phyloP scores from a whole-genome alignment of 2,329 filamentous ascomycete species.

The Fusarium fujikuroi region DNA sequence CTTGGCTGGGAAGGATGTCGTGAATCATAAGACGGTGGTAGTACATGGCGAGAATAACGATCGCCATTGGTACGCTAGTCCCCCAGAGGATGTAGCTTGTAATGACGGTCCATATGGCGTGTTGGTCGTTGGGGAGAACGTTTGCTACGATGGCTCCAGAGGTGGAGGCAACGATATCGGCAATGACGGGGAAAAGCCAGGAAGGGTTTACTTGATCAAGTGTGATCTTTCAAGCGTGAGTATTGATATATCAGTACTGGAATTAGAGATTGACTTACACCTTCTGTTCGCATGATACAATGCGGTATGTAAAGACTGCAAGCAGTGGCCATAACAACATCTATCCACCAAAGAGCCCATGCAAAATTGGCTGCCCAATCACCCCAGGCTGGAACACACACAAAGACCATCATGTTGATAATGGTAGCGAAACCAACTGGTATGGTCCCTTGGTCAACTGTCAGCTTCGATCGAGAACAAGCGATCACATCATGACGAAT shows the following conservation, averaged over 20 bases:
- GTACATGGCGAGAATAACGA: conserved; percentile 69
- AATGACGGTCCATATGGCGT: conserved; percentile 66
- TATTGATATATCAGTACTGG: not conserved
- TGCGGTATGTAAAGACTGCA: conserved; percentile 61
- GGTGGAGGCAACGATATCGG: conserved; percentile 69
- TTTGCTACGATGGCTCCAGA: conserved; percentile 67
- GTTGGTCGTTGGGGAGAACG: conserved; percentile 59
- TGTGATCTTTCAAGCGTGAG: conserved; percentile 25
- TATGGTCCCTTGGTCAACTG: conserved; percentile 57
- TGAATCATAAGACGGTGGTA: conserved; percentile 70
- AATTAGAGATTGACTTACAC: conserved; percentile 48
- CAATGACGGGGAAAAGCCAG: conserved; percentile 70
- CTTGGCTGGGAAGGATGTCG: conserved; percentile 67
- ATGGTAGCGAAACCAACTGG: conserved; percentile 73
- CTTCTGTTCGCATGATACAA: conserved; percentile 51
- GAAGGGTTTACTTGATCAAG: conserved; percentile 63
- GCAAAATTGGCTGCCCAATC: conserved; percentile 59
- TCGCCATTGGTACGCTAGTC: conserved; percentile 61
- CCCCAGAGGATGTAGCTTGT: conserved; percentile 71
- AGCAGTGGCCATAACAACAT: conserved; percentile 57
- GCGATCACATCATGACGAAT: no score
- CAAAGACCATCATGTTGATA: conserved; percentile 67
- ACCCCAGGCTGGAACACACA: conserved; percentile 69
- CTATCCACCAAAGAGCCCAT: conserved; percentile 66
- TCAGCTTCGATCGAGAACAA: conserved; percentile 42